These are phyloP conservation scores for Chlamydomonas sp. DNA, from an alignment of 139 green algal genomes.

Conservation along the genomic window DNA sequence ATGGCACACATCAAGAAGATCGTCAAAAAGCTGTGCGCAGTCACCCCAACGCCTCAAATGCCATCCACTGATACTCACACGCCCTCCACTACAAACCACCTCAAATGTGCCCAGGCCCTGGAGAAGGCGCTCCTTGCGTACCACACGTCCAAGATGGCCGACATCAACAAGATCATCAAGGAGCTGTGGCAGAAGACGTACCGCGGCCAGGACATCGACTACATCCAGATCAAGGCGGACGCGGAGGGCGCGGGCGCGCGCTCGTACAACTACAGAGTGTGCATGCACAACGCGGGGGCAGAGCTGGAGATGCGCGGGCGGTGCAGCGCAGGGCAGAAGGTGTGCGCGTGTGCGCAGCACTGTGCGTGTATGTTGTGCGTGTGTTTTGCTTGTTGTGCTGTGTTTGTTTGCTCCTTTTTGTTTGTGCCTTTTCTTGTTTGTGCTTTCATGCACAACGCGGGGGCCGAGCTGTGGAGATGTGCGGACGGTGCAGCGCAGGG, in stretches of 20 bases:
- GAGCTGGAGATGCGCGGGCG: conserved; percentile 98
- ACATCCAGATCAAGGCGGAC: conserved; percentile 84
- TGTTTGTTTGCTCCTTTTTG: background rate
- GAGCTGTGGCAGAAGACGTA: conserved; percentile 99
- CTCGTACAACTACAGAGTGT: conserved; percentile 89
- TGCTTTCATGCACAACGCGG: conserved; percentile 30
- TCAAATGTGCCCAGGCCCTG: conserved; percentile 72
- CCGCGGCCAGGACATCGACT: conserved; percentile 89
- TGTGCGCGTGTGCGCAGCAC: no score
- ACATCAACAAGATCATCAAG: conserved; percentile 95
- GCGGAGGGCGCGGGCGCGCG: conserved; percentile 49
- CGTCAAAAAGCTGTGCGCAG: no score
- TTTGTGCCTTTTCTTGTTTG: no score
- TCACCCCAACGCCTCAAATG: no score
- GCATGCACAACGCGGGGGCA: conserved; percentile 43
- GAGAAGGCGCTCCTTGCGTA: conserved; percentile 88
- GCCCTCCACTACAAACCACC: background rate
- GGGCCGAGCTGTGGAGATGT: conserved; percentile 97
- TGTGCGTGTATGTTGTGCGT: no score
- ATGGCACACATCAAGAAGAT: conserved; percentile 95
- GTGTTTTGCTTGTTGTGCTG: no score
- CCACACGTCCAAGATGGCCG: conserved; percentile 91
- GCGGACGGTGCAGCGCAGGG: conserved; percentile 88
- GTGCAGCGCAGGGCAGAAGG: conserved; percentile 93
- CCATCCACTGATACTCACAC: background rate